Percentiles rank a stretch among this genome's conserved stretches.
Evolutionary conservation across 2,329 filamentous ascomycete species (phyloP).

Genomic region (Pseudocercospora eumusae): DNA sequence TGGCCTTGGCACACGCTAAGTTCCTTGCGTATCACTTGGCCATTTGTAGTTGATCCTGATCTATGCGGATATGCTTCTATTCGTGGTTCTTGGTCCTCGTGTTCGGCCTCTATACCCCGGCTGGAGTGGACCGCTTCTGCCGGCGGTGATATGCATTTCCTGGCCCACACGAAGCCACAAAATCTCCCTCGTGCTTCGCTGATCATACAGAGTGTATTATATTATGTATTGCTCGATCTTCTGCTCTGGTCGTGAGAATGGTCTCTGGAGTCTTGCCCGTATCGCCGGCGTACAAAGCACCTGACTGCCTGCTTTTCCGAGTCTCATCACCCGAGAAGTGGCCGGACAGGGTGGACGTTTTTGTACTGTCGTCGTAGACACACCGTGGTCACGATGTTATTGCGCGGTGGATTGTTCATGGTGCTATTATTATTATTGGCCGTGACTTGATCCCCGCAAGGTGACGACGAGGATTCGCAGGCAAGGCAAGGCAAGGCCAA

Average conservation of each 20-base stretch:
- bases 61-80: no score
- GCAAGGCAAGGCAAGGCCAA: slow-evolving; percentile 3
- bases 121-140: neutral
- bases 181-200: neutral
- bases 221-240: no score
- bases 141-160: neutral
- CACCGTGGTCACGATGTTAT: neutral
- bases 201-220: neutral
- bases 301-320: neutral
- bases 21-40: neutral
- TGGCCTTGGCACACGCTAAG: neutral
- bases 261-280: neutral
- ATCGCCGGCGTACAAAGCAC: neutral
- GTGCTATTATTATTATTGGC: slow-evolving; percentile 1
- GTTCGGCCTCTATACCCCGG: neutral
- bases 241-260: neutral
- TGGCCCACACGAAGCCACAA: neutral
- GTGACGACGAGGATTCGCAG: neutral
- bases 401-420: neutral
- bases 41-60: neutral
- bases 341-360: neutral
- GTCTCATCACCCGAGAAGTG: neutral
- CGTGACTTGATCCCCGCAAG: neutral
- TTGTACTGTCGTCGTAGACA: neutral
- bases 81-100: neutral